Base-by-base conservation (phyloP, 108 stramenopile species). In the Stephanodiscus minutulus region DNA sequence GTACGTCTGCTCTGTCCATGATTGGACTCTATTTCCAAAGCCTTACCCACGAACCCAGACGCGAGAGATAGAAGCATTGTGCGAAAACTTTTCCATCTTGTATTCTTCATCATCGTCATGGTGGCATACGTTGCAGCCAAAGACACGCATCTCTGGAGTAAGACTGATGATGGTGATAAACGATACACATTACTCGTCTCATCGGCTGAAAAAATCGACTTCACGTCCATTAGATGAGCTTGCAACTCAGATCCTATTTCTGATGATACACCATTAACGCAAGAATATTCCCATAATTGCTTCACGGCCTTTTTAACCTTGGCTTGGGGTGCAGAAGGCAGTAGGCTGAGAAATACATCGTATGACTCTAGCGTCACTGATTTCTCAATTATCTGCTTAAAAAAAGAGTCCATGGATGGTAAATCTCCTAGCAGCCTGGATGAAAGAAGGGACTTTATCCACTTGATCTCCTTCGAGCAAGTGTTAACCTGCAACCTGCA, bases 381-480 rank as follows among this genome's bases (percentile, higher is more conserved):
- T 56, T 47, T 72, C n/a, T 68, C 61, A 15, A 79, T 56, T 11
- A 79, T 21, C 24, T 61, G 27, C n/a, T 36, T 53, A 15, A 72
- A 48, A 47, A 72, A 61, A 36, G 21, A 55, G 61, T 71, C 71
- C 22, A 61, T 48, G 12, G 66, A 70, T 9, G 69, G 64, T 35
- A 61, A 47, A 48, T 46, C 29, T 5, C 63, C 63, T 1, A 72
- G 53, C 70, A 53, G 49, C 48, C 59, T 62, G 8, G 70, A 68
- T 12, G 65, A 72, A 43, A 68, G 33, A 27, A 79, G 78, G 12
- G 24, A 35, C 35, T 58, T 36, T 9, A 72, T 48, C 66, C 71
- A 64, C 22, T 57, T 61, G 21, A 79, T 72, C 55, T 79, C 78
- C 17, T 56, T 65, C 56, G 48, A 48, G 22, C 78, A 79, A 56